Evolutionary conservation across 176 grass and related monocot genomes (phyloP).

Genomic region (Oryza glaberrima): DNA sequence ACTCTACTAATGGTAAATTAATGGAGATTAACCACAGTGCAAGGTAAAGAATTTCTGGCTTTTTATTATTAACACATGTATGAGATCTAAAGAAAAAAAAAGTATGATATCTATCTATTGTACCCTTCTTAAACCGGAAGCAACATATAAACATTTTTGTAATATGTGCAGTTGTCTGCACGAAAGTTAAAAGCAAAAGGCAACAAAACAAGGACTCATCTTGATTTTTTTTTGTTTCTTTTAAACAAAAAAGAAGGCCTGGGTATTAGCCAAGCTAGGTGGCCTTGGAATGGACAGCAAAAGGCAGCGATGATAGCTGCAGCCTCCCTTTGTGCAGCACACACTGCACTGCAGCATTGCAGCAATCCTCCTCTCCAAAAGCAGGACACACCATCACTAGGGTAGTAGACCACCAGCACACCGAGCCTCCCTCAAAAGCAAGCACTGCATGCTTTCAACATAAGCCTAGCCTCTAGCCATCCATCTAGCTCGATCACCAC

Average conservation of each 20-base stretch:
- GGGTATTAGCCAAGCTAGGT: background rate
- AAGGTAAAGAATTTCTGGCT: background rate
- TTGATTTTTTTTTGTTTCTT: too few relatives aligned
- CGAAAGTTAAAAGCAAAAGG: background rate
- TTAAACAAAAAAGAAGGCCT: background rate
- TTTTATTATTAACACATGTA: background rate
- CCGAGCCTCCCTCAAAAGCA: constrained; percentile 47
- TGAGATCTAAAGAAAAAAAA: background rate
- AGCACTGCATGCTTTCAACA: constrained; percentile 17
- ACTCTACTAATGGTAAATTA: background rate
- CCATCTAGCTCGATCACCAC: background rate
- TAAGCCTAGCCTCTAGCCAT: background rate
- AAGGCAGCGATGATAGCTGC: constrained; percentile 19
- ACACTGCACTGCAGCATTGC: background rate
- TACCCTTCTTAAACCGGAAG: constrained; percentile 13
- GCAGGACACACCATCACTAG: constrained; percentile 19
- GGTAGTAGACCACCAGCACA: background rate
- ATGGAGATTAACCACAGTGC: background rate
- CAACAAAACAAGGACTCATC: background rate
- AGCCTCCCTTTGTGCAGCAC: constrained; percentile 15
- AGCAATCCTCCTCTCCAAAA: constrained; percentile 32
- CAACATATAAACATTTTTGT: background rate
- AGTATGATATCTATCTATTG: background rate
- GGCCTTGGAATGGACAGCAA: background rate
- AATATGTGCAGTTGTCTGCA: background rate